These are phyloP conservation scores for Citrullus mucosospermus DNA, from an alignment of 306 rosid genomes.

Conservation along the genomic window DNA sequence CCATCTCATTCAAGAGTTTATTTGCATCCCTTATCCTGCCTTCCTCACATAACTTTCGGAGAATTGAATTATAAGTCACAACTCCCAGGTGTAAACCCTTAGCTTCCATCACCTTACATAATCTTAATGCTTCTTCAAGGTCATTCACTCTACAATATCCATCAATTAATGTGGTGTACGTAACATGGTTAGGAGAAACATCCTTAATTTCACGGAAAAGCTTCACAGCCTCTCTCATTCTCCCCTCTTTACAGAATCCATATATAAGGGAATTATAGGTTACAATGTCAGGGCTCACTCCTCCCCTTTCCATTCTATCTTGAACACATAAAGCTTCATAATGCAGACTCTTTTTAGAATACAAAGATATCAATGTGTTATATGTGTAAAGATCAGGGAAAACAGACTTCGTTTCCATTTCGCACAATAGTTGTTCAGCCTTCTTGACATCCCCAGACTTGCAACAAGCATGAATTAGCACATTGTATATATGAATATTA, in stretches of 20 bases:
- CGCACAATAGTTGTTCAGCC: conserved; percentile 43
- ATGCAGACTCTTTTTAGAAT: conserved; percentile 62
- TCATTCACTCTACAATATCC: conserved; percentile 67
- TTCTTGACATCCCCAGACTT: conserved; percentile 60
- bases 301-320: conserved; percentile 66
- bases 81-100: conserved; percentile 64
- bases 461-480: conserved; percentile 74
- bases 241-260: conserved; percentile 73
- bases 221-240: conserved; percentile 72
- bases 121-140: conserved; percentile 53
- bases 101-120: conserved; percentile 52
- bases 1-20: conserved; percentile 70
- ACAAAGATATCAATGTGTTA: conserved; percentile 72
- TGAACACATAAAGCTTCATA: conserved; percentile 68
- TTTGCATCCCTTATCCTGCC: conserved; percentile 79
- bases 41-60: conserved; percentile 59
- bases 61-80: conserved; percentile 68
- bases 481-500: conserved; percentile 60
- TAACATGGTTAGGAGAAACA: conserved; percentile 52
- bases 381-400: conserved; percentile 69
- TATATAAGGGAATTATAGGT: conserved; percentile 69
- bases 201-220: conserved; percentile 56
- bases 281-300: conserved; percentile 59
- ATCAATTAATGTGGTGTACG: conserved; percentile 72
- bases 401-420: conserved; percentile 57